Evolutionary conservation across 2,329 filamentous ascomycete genomes (phyloP).

Genomic region (Neonectria faginata): DNA sequence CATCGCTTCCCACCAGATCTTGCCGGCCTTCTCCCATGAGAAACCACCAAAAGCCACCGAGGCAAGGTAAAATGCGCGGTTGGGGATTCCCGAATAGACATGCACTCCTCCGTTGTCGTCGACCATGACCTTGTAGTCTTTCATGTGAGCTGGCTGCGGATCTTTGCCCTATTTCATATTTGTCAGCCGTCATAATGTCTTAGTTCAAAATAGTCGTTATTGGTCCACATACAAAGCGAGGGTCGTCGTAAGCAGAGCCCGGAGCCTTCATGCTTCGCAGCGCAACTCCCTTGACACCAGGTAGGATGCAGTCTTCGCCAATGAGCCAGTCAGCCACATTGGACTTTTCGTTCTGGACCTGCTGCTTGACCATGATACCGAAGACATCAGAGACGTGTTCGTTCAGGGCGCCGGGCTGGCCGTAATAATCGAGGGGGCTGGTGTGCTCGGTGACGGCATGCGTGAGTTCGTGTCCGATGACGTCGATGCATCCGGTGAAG

Average conservation of each 20-base stretch:
- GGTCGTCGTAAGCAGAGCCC: conserved; percentile 64
- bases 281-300: conserved; percentile 62
- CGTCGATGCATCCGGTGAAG: conserved; percentile 65
- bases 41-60: conserved; percentile 62
- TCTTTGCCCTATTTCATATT: conserved; percentile 58
- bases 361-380: conserved; percentile 69
- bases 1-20: conserved; percentile 65
- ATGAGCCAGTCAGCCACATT: conserved; percentile 66
- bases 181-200: neutral
- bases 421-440: conserved; percentile 61
- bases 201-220: neutral
- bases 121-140: conserved; percentile 52
- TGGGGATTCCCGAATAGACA: conserved; percentile 68
- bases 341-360: conserved; percentile 57
- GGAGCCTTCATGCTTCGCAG: conserved; percentile 67
- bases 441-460: conserved; percentile 66
- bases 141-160: conserved; percentile 63
- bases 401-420: conserved; percentile 66
- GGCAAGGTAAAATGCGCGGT: conserved; percentile 66
- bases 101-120: conserved; percentile 67
- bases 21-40: conserved; percentile 65
- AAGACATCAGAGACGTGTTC: conserved; percentile 69
- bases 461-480: conserved; percentile 69
- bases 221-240: conserved; percentile 57
- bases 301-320: conserved; percentile 64